phyloP scores from a whole-genome alignment of 495 filamentous ascomycete species.

The Podospora pseudoanserina region DNA sequence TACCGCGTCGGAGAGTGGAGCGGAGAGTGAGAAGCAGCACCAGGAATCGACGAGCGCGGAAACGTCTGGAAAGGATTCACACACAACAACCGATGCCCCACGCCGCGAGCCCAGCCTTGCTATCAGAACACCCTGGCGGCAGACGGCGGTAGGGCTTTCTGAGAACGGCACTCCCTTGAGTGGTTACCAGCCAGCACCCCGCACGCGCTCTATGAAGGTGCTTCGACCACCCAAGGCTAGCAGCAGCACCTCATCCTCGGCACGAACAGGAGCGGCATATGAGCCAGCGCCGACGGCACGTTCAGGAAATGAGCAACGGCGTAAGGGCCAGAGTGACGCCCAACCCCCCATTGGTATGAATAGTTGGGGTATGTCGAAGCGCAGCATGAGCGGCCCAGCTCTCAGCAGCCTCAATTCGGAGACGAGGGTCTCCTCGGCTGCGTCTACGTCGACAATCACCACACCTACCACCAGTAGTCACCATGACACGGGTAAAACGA shows the following conservation, averaged over 20 bases:
- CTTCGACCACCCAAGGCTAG: constrained; percentile 61
- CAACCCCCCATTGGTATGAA: constrained; percentile 21
- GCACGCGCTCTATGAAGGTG: constrained; percentile 70
- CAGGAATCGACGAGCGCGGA: constrained; percentile 25
- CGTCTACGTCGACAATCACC: neutral
- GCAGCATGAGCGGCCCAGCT: constrained; percentile 26
- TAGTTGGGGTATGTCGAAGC: constrained; percentile 41
- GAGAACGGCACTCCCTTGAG: constrained; percentile 46
- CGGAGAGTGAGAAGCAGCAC: constrained; percentile 33
- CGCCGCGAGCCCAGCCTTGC: constrained; percentile 48
- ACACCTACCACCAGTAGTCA: neutral
- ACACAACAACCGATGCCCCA: constrained; percentile 30
- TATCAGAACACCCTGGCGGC: constrained; percentile 69
- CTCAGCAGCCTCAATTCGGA: constrained; percentile 13
- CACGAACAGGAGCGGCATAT: constrained; percentile 46
- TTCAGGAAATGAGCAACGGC: constrained; percentile 37
- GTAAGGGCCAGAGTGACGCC: constrained; percentile 37
- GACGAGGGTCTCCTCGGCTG: neutral
- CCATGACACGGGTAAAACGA: constrained; percentile 29
- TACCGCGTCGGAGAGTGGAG: constrained; percentile 41
- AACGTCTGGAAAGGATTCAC: constrained; percentile 30
- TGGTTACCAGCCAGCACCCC: constrained; percentile 55
- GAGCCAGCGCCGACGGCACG: constrained; percentile 37
- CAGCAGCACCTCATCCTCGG: constrained; percentile 40
- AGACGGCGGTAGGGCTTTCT: constrained; percentile 49